Percentiles rank a stretch among this genome's conserved stretches.
Conservation (phyloP, 805 yeast species). For the Hanseniaspora meyeri region DNA sequence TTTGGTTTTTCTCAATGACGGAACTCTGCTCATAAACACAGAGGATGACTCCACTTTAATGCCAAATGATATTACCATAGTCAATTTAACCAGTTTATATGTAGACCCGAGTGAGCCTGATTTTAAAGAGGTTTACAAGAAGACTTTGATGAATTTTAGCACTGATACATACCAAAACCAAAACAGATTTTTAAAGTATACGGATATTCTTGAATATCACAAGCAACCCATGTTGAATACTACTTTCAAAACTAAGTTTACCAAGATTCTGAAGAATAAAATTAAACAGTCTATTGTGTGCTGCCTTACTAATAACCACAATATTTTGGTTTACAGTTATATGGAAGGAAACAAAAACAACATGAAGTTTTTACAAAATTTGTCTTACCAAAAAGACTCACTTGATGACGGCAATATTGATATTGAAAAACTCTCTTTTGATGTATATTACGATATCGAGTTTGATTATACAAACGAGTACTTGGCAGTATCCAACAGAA, state of each 20-base stretch:
- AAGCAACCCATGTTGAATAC: neutral
- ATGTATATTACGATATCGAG: conserved; percentile 1
- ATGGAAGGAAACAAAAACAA: neutral
- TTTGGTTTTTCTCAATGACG: conserved; percentile 2
- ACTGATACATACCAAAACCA: neutral
- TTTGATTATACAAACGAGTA: conserved; percentile 13
- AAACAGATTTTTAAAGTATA: neutral
- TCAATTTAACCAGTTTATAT: neutral
- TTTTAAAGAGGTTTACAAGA: neutral
- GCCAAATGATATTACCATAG: neutral
- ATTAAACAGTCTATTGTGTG: neutral
- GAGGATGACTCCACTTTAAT: conserved; percentile 2
- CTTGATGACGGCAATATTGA: neutral
- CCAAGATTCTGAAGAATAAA: neutral
- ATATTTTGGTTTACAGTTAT: conserved; percentile 3
- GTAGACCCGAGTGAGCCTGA: neutral
- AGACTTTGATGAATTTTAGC: neutral
- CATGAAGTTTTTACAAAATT: conserved; percentile 5
- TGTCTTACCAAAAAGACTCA: neutral
- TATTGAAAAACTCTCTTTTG: neutral
- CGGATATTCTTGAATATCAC: neutral
- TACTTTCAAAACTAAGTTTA: neutral
- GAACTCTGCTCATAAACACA: neutral
- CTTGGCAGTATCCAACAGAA: conserved; percentile 23
- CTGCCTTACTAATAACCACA: conserved; percentile 5